Conservation (phyloP, 75 land plant genomes). For the Picea glauca region DNA sequence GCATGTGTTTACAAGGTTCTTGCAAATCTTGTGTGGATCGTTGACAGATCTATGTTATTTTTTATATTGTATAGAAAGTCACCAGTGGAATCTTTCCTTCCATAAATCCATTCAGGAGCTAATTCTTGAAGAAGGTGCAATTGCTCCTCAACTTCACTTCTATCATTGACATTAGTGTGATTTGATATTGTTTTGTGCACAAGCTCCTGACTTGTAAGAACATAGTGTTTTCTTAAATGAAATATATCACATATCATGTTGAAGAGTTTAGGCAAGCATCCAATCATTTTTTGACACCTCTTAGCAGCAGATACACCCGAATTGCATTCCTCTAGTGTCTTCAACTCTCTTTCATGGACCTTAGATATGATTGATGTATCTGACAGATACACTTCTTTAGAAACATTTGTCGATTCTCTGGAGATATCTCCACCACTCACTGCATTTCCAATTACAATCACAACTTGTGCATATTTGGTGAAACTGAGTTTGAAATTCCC, state of each 20-base stretch:
- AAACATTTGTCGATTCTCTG: too few species aligned
- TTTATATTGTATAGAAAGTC: constrained; percentile 25
- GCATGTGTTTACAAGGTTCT: too few species aligned
- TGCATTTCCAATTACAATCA: too few species aligned
- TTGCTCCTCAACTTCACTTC: constrained; percentile 68
- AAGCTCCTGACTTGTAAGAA: constrained; percentile 74
- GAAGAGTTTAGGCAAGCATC: constrained; percentile 72
- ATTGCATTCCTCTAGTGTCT: constrained; percentile 34
- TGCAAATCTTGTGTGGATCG: too few species aligned
- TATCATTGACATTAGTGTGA: constrained; percentile 26
- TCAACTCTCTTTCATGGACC: constrained; percentile 69
- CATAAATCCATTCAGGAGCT: constrained; percentile 78
- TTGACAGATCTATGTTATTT: too few species aligned
- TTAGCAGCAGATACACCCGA: constrained; percentile 43
- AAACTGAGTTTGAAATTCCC: too few species aligned
- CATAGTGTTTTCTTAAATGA: constrained; percentile 57
- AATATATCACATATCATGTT: constrained; percentile 61
- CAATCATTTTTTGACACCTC: constrained; percentile 45
- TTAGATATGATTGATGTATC: too few species aligned
- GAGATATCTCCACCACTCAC: too few species aligned
- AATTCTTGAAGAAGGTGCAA: constrained; percentile 54
- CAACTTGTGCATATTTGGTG: too few species aligned
- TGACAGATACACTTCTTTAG: too few species aligned
- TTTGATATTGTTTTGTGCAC: constrained; percentile 51
- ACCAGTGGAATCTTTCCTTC: constrained; percentile 39